Conservation (phyloP, 1,284 basidiomycete genomes). For the Ustilago hordei region DNA sequence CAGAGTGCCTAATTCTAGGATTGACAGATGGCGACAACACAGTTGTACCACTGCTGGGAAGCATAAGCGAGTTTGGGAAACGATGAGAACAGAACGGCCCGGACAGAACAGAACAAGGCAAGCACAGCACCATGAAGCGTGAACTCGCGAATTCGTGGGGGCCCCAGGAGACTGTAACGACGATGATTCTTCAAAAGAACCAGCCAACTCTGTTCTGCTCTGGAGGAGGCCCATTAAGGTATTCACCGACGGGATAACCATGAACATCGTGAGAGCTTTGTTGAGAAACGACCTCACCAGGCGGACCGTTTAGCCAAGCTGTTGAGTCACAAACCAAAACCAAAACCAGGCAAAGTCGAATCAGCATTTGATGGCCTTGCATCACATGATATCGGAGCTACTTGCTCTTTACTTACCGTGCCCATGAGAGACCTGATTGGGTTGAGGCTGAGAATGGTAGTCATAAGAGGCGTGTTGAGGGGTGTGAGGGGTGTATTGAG, state of each 20-base stretch:
- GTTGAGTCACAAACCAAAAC: not conserved
- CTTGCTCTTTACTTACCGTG: too few relatives aligned
- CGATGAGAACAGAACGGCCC: not conserved
- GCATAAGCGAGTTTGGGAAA: not conserved
- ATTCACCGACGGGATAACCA: not conserved
- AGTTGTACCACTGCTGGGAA: not conserved
- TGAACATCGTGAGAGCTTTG: not conserved
- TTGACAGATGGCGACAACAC: not conserved
- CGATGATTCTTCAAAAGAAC: not conserved
- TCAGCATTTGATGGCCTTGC: not conserved
- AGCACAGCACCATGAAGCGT: not conserved
- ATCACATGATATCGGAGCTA: not conserved
- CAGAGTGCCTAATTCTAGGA: not conserved
- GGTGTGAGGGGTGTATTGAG: too few relatives aligned
- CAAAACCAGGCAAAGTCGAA: not conserved
- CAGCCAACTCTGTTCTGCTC: not conserved
- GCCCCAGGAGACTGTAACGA: not conserved
- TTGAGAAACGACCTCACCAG: not conserved
- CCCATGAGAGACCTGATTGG: too few relatives aligned
- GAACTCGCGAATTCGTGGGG: not conserved
- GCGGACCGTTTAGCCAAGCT: not conserved
- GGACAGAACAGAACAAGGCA: not conserved
- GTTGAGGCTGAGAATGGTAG: too few relatives aligned
- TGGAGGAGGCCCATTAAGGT: not conserved
- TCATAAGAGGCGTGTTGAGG: too few relatives aligned